phyloP scores from a whole-genome alignment of 108 stramenopile genomes.

The Hondaea fermentalgiana region DNA sequence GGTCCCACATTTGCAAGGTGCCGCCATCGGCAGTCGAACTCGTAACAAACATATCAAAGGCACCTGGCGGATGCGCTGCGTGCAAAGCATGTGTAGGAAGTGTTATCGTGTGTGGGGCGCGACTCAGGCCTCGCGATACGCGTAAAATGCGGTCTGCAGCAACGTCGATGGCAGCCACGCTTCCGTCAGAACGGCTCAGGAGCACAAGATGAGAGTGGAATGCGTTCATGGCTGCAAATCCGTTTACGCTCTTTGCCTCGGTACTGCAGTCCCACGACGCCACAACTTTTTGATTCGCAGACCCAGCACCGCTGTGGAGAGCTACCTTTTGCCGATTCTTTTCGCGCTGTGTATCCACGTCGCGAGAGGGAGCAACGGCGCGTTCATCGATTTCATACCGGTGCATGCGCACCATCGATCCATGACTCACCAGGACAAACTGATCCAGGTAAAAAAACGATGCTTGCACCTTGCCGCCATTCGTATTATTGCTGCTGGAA shows the following conservation, averaged over 20 bases:
- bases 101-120: background rate
- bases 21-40: background rate
- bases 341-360: background rate
- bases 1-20: conserved; percentile 21
- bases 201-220: conserved; percentile 24
- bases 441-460: conserved; percentile 4
- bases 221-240: conserved; percentile 19
- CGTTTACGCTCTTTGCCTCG: background rate
- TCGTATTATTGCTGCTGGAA: background rate
- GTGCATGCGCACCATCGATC: background rate
- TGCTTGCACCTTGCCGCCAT: background rate
- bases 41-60: conserved; percentile 17
- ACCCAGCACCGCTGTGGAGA: background rate
- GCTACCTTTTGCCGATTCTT: background rate
- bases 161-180: background rate
- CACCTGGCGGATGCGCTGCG: background rate
- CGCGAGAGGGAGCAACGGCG: background rate
- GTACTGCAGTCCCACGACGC: background rate
- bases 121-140: background rate
- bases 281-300: background rate
- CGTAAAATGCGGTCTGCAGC: background rate
- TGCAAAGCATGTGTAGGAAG: background rate
- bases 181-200: conserved; percentile 9
- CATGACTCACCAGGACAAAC: background rate
- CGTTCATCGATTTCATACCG: background rate